These are phyloP conservation scores for Podospora fimiseda DNA, from an alignment of 495 filamentous ascomycete species.

Conservation along the genomic window DNA sequence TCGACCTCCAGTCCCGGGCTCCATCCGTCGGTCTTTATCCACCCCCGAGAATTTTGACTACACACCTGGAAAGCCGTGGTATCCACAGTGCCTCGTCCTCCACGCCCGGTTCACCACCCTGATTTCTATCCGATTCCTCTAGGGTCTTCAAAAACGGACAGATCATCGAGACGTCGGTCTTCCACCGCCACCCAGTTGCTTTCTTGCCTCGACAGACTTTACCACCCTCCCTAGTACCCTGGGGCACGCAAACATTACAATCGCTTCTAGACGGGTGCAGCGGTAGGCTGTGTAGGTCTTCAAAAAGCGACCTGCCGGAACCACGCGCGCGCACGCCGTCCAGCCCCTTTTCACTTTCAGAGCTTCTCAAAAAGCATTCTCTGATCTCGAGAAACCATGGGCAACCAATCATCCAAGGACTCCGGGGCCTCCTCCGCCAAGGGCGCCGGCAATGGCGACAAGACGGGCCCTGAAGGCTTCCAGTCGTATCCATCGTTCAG, in stretches of 20 bases:
- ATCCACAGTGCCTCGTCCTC: constrained; percentile 10
- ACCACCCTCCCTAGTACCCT: constrained; percentile 40
- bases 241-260: constrained; percentile 14
- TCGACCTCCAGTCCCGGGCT: not conserved
- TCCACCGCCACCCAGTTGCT: constrained; percentile 39
- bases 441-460: constrained; percentile 29
- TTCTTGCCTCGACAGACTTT: constrained; percentile 41
- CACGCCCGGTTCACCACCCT: constrained; percentile 9
- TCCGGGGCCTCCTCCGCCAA: constrained; percentile 41
- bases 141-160: constrained; percentile 33
- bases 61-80: not conserved
- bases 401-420: constrained; percentile 84
- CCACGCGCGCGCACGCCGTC: constrained; percentile 37
- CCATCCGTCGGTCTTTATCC: not conserved
- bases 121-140: constrained; percentile 10
- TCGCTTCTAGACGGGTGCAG: constrained; percentile 35
- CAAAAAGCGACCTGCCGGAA: constrained; percentile 28
- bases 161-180: constrained; percentile 37
- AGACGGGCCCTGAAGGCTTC: constrained; percentile 37
- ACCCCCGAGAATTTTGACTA: not conserved
- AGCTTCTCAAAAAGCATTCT: constrained; percentile 12
- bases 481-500: constrained; percentile 86
- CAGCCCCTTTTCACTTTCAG: constrained; percentile 29
- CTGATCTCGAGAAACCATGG: constrained; percentile 55
- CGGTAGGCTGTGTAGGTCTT: constrained; percentile 40